Base-by-base conservation (phyloP, 306 rosid species). In the Cyclanthera cordifolia region DNA sequence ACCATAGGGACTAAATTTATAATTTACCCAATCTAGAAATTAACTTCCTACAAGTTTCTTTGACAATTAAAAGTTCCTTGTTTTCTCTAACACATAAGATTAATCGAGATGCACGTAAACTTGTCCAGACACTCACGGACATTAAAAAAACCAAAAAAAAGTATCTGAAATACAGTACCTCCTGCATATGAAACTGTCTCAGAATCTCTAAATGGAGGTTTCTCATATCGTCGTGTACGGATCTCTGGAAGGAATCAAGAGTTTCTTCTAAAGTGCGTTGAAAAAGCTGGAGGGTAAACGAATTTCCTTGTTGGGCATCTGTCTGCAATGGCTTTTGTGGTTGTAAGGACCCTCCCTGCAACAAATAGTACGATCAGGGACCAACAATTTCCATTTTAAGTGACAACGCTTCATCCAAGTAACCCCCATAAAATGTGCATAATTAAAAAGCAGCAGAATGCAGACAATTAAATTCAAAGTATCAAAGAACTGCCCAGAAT, bases 171-270 rank as follows among this genome's bases (percentile, higher is more conserved):
- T 27, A 27, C 1, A 32, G 37, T 32, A 32, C 99, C 97, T 90
- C 97, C 70, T 94, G 97, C 87, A 88, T 77, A 74, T 94, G 99
- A 76, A 90, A 94, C 74, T 94, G 97, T 77, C 97, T 83, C 75
- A 94, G 77, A 75, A 85, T 75, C 84, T 94, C 99, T 69, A 94
- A 84, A 79, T 94, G 99, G 81, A 94, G 97, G 82, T 94, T 94
- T 80, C 95, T 85, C 86, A 81, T 83, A 74, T 90, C 97, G 79
- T 83, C 90, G 5, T 90, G 96, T 72, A 90, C 84, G 66, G 97
- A 90, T 82, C 84, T 94, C 87, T 86, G 90, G 81, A 88, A 81
- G 49, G 95, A 86, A 67, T 85, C 95, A 1, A 86, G 87, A 43
- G 96, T 88, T 82, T 94, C 97, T 51, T 88, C 95, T 49, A 94